Conservation (phyloP, 164 flowering plant genomes). For the Aristolochia californica region DNA sequence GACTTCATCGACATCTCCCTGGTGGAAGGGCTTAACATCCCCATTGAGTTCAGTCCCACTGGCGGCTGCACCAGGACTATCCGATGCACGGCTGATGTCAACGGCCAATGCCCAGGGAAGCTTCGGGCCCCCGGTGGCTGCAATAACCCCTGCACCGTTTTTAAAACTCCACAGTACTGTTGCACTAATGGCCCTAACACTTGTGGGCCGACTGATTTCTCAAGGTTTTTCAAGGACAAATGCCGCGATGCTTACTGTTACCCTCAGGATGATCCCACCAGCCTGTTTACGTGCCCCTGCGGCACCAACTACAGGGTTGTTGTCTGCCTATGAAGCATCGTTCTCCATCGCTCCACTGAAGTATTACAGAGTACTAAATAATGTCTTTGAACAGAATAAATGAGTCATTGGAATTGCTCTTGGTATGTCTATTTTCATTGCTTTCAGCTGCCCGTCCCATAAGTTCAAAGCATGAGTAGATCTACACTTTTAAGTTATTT, state of each 20-base stretch:
- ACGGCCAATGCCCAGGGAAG: slow-evolving; percentile 16
- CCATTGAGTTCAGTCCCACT: slow-evolving; percentile 20
- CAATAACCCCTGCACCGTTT: slow-evolving; percentile 19
- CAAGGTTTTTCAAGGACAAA: slow-evolving; percentile 17
- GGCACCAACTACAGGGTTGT: slow-evolving; percentile 15
- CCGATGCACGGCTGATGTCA: slow-evolving; percentile 14
- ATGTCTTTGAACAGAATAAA: not conserved
- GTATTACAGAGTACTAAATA: not conserved
- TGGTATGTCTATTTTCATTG: no score
- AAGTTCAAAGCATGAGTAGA: no score
- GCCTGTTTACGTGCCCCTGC: no score
- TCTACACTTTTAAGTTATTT: no score
- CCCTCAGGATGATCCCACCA: slow-evolving; percentile 19
- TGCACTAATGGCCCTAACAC: slow-evolving; percentile 4
- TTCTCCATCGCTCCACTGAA: not conserved
- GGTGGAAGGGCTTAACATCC: slow-evolving; percentile 28
- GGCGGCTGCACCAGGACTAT: slow-evolving; percentile 3
- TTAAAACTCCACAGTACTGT: slow-evolving; percentile 13
- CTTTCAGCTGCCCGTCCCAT: no score
- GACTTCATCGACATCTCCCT: slow-evolving; percentile 29
- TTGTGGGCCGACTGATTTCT: no score
- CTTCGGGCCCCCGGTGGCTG: slow-evolving; percentile 19
- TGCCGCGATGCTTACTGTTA: slow-evolving; percentile 22
- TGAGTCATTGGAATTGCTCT: no score
- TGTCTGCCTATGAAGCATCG: not conserved